Conservation (phyloP, 1,139 yeast species). For the Neolecta irregularis region DNA sequence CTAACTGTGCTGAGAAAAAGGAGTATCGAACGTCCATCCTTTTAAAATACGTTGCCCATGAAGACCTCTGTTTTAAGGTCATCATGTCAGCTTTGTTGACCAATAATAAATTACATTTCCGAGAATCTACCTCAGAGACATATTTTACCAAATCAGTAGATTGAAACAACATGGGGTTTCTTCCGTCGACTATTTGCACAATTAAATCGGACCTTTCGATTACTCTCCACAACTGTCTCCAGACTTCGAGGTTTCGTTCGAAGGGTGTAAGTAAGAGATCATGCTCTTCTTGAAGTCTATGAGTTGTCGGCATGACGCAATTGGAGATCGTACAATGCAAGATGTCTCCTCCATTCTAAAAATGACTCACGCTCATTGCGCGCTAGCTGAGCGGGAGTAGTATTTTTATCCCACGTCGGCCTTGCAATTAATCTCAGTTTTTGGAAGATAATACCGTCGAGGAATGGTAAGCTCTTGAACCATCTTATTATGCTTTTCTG, state of each 20-base stretch:
- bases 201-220: conserved; percentile 87
- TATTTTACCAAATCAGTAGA: conserved; percentile 78
- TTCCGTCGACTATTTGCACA: conserved; percentile 95
- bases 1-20: conserved; percentile 81
- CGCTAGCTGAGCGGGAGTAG: conserved; percentile 64
- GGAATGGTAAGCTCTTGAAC: conserved; percentile 83
- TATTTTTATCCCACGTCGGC: conserved; percentile 63
- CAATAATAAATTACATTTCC: conserved; percentile 60
- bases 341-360: conserved; percentile 79
- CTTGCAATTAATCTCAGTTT: too few relatives aligned
- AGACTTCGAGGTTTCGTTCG: conserved; percentile 91
- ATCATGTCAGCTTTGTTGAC: conserved; percentile 91
- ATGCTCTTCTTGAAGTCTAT: conserved; percentile 48
- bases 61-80: conserved; percentile 49
- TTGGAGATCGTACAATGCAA: conserved; percentile 36
- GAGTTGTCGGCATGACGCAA: not conserved
- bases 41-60: conserved; percentile 75
- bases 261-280: conserved; percentile 88
- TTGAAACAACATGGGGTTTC: conserved; percentile 82
- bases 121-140: conserved; percentile 54
- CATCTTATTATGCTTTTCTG: conserved; percentile 54
- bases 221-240: conserved; percentile 98
- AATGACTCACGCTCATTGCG: conserved; percentile 82
- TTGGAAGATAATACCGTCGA: conserved; percentile 35
- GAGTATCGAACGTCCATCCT: conserved; percentile 61